These are phyloP conservation scores for Helenozyma rhizophorensis DNA, from an alignment of 805 yeast genomes.

Conservation along the genomic window DNA sequence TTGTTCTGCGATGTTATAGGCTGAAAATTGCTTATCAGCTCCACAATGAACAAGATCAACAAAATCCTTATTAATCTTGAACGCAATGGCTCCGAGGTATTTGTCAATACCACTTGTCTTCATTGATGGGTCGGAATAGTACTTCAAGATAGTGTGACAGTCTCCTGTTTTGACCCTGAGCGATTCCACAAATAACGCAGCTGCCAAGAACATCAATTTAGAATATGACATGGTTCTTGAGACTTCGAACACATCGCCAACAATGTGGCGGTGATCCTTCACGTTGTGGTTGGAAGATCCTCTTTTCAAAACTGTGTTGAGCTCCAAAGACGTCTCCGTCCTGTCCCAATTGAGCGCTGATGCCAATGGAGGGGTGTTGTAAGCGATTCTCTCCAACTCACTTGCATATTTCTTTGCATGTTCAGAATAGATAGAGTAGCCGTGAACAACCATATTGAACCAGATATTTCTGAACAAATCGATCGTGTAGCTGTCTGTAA, in stretches of 20 bases:
- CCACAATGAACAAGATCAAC: conserved; percentile 49
- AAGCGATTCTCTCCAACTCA: conserved; percentile 68
- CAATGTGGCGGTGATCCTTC: conserved; percentile 64
- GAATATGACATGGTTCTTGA: conserved; percentile 60
- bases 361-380: conserved; percentile 49
- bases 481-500: conserved; percentile 45
- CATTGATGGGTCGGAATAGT: conserved; percentile 84
- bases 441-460: conserved; percentile 93
- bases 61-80: conserved; percentile 54
- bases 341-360: conserved; percentile 44
- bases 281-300: conserved; percentile 82
- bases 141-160: conserved; percentile 70
- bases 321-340: conserved; percentile 86
- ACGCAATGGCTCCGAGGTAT: conserved; percentile 62
- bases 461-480: conserved; percentile 80
- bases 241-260: conserved; percentile 47
- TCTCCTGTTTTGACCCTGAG: conserved; percentile 77
- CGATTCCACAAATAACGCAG: conserved; percentile 74
- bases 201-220: conserved; percentile 81
- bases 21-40: conserved; percentile 50
- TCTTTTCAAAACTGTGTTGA: conserved; percentile 84
- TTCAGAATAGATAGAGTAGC: conserved; percentile 61
- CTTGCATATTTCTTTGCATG: conserved; percentile 43
- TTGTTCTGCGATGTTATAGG: conserved; percentile 58
- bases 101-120: conserved; percentile 63